phyloP scores from a whole-genome alignment of 371 early-diverging fungal genomes.

The Funneliformis caledonium region DNA sequence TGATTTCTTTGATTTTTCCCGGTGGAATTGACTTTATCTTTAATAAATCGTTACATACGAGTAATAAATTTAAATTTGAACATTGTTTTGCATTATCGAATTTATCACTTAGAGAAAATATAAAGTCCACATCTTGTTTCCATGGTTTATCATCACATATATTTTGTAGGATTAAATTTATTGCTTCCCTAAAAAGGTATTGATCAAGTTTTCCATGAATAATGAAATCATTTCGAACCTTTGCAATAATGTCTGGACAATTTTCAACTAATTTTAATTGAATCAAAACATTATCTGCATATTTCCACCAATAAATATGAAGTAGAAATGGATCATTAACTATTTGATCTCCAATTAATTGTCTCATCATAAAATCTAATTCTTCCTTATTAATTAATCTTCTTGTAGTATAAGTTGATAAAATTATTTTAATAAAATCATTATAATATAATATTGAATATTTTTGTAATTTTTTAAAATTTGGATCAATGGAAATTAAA shows the following conservation, averaged over 20 bases:
- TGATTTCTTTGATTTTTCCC: neutral
- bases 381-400: neutral
- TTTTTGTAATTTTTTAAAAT: neutral
- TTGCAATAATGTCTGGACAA: slow-evolving; percentile 2
- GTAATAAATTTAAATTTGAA: neutral
- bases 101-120: neutral
- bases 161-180: neutral
- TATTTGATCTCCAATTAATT: neutral
- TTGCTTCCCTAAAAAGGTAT: slow-evolving; percentile 2
- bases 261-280: slow-evolving; percentile 31
- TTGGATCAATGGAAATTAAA: slow-evolving; percentile 11
- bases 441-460: slow-evolving; percentile 28
- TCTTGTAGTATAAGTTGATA: neutral
- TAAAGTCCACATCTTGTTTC: neutral
- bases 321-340: slow-evolving; percentile 14
- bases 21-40: no score
- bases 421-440: slow-evolving; percentile 26
- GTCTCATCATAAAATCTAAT: neutral
- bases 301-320: slow-evolving; percentile 39
- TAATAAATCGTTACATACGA: neutral
- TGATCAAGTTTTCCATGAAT: neutral
- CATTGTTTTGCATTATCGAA: neutral
- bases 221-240: neutral
- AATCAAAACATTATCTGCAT: neutral
- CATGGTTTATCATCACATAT: neutral